Percentiles rank a stretch among this genome's conserved stretches.
These are phyloP conservation scores for Lentinula guzmanii DNA, from an alignment of 768 basidiomycete species.

Conservation along the genomic window DNA sequence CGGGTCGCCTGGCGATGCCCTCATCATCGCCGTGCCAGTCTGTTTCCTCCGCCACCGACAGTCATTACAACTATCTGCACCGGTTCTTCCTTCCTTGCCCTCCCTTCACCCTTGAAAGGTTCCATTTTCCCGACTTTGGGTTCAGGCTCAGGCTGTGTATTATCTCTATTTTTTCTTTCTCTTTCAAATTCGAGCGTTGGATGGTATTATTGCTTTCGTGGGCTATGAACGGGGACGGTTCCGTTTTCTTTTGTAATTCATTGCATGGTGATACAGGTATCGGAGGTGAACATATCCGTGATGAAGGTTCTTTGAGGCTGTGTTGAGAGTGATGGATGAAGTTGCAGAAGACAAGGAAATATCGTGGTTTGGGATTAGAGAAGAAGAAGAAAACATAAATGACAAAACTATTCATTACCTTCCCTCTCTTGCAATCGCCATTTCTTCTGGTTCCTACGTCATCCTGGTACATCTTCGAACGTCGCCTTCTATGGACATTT, in stretches of 20 bases:
- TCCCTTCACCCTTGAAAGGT: neutral
- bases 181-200: neutral
- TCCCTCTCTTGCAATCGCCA: neutral
- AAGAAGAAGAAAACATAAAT: neutral
- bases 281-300: neutral
- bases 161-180: neutral
- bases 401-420: neutral
- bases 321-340: neutral
- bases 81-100: neutral
- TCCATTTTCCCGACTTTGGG: neutral
- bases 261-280: neutral
- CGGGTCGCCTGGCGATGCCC: neutral
- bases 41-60: conserved; percentile 2
- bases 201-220: neutral
- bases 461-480: neutral
- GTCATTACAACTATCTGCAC: neutral
- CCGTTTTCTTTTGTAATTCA: neutral
- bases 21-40: neutral
- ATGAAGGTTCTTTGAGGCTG: neutral
- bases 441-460: neutral
- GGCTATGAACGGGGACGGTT: neutral
- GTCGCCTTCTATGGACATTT: neutral
- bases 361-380: neutral
- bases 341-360: neutral
- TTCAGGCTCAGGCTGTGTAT: conserved; percentile 4